Evolutionary conservation across 306 rosid species (phyloP).

Genomic region (Geum urbanum): DNA sequence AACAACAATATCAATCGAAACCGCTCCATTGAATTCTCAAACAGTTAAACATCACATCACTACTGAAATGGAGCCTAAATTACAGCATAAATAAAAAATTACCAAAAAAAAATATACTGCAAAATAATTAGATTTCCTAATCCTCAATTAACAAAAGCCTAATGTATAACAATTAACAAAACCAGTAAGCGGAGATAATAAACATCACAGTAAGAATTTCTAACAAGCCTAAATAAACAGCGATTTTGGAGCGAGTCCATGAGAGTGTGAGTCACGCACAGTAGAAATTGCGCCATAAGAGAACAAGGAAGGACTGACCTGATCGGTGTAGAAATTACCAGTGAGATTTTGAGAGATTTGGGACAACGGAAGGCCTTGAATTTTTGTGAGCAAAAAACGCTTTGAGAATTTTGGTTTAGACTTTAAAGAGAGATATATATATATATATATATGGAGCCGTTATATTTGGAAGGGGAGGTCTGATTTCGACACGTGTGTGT

Average conservation of each 20-base stretch:
- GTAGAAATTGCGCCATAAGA: neutral
- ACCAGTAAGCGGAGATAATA: neutral
- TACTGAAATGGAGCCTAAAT: neutral
- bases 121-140: neutral
- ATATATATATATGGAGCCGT: conserved; percentile 31
- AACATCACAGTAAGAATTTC: neutral
- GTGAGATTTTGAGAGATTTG: neutral
- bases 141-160: neutral
- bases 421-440: conserved; percentile 9
- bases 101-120: neutral
- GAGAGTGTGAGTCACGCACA: neutral
- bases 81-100: neutral
- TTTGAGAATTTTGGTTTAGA: conserved; percentile 13
- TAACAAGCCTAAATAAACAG: neutral
- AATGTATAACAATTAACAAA: neutral
- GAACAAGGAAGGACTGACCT: neutral
- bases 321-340: neutral
- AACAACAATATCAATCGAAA: neutral
- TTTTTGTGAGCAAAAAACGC: conserved; percentile 10
- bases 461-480: neutral
- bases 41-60: too few species aligned
- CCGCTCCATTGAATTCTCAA: neutral
- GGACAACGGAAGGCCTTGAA: neutral
- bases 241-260: neutral
- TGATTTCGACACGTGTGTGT: conserved; percentile 26